These are phyloP conservation scores for Drechslerella stenobrocha DNA, from an alignment of 2,329 filamentous ascomycete genomes.

Conservation along the genomic window DNA sequence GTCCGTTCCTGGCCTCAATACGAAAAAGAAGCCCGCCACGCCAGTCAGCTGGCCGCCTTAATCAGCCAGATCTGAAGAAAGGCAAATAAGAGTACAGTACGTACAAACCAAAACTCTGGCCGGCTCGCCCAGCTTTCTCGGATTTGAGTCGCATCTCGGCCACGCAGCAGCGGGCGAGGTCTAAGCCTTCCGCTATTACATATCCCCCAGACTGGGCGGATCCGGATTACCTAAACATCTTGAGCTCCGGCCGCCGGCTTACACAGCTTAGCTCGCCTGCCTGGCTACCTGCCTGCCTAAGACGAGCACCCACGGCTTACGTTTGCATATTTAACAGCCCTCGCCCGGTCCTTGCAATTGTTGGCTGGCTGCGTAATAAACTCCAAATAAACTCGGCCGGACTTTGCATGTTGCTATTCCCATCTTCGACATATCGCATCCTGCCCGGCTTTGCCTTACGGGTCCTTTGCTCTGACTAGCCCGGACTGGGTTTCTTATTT, in stretches of 20 bases:
- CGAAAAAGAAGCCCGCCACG: too few species aligned
- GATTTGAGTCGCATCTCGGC: conserved; percentile 6
- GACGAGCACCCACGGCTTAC: conserved; percentile 22
- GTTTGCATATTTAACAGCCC: conserved; percentile 44
- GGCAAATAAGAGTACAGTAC: neutral
- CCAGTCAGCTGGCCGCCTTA: conserved; percentile 25
- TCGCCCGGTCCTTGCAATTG: conserved; percentile 29
- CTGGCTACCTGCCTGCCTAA: conserved; percentile 29
- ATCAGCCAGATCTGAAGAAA: conserved; percentile 2
- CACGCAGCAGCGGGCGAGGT: conserved; percentile 1
- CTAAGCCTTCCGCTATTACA: conserved; percentile 44
- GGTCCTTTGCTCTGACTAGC: neutral
- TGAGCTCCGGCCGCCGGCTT: conserved; percentile 23
- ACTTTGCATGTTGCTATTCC: too few species aligned
- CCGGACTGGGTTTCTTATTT: neutral
- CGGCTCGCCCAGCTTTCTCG: conserved; percentile 19
- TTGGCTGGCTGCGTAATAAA: neutral
- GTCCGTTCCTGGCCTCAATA: too few species aligned
- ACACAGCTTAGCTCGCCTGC: conserved; percentile 29
- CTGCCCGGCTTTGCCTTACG: conserved; percentile 1
- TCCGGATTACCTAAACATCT: conserved; percentile 44
- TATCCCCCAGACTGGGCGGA: conserved; percentile 22
- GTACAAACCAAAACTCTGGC: conserved; percentile 13
- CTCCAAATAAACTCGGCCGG: conserved; percentile 18
- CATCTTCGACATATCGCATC: too few species aligned